Evolutionary conservation across 805 yeast genomes (phyloP).

Genomic region (Nakazawaea anatomiae): DNA sequence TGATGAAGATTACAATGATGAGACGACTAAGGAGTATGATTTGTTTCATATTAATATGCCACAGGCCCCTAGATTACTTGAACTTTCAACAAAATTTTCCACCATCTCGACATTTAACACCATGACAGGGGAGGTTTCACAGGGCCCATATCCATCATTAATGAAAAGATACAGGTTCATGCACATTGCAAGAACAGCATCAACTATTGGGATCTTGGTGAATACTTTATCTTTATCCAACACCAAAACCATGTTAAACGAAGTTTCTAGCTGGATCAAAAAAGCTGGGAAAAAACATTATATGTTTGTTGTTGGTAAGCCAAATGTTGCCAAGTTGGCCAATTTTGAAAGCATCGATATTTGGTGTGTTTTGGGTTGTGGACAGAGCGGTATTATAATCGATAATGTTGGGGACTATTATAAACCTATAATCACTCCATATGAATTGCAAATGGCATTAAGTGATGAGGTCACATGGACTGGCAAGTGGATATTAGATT

Average conservation of each 20-base stretch:
- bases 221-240: constrained; percentile 82
- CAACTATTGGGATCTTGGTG: constrained; percentile 85
- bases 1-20: constrained; percentile 23
- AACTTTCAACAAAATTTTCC: constrained; percentile 64
- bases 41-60: constrained; percentile 72
- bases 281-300: constrained; percentile 87
- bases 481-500: constrained; percentile 88
- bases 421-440: constrained; percentile 92
- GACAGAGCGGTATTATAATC: constrained; percentile 84
- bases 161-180: constrained; percentile 80
- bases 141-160: constrained; percentile 72
- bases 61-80: constrained; percentile 71
- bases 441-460: constrained; percentile 79
- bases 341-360: constrained; percentile 91
- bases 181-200: constrained; percentile 86
- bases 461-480: constrained; percentile 79
- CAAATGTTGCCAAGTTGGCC: constrained; percentile 94
- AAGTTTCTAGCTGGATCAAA: constrained; percentile 53
- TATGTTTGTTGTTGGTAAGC: constrained; percentile 94
- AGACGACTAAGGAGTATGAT: constrained; percentile 37
- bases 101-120: constrained; percentile 49
- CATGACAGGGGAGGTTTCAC: constrained; percentile 19
- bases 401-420: constrained; percentile 76
- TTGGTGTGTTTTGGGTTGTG: constrained; percentile 95
- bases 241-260: constrained; percentile 61